Base-by-base conservation (phyloP, 805 yeast species). In the Pichia scutulata region DNA sequence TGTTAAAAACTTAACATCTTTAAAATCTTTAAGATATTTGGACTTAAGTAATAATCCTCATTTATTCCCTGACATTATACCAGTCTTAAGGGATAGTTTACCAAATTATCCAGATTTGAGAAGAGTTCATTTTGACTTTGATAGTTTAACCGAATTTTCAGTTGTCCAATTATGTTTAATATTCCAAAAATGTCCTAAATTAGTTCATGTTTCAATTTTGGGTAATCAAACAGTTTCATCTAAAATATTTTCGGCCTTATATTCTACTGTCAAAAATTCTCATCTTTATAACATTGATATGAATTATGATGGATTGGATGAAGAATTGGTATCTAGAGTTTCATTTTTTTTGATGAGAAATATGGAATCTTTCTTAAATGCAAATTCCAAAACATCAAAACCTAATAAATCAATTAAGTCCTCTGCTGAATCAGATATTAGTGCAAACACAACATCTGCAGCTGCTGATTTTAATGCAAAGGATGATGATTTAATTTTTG, bases 401-500 rank as follows among this genome's bases (percentile, higher is more conserved):
- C 36, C 23, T 6, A 45, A 18, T 8, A 21, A 25, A 22, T 18
- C 30, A 10, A 18, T 13, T n/a, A 48, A 21, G n/a, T 39, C 63
- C 42, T 54, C 55, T 23, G 55, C 59, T 40, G 54, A 52, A 26
- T 53, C 56, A 39, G 49, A 46, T 10, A 41, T 48, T 5, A 47
- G 49, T 25, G n/a, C 45, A 13, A 51, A 43, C 19, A 41, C 47
- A 22, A 39, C 47, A n/a, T n/a, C n/a, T 33, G 39, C 41, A n/a
- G 7, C 30, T 13, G 22, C 23, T 6, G 55, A 53, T 7, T 7
- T 36, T 3, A 52, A 46, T 14, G 50, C 55, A 28, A 57, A 57
- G 36, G 66, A 67, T 33, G 86, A 76, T 62, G 92, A 86, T 55
- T 70, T 86, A 45, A 74, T 86, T 64, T 84, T 82, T 62, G 92